These are phyloP conservation scores for Erythrobasidium hasegawianum DNA, from an alignment of 1,284 basidiomycete genomes.

Conservation along the genomic window DNA sequence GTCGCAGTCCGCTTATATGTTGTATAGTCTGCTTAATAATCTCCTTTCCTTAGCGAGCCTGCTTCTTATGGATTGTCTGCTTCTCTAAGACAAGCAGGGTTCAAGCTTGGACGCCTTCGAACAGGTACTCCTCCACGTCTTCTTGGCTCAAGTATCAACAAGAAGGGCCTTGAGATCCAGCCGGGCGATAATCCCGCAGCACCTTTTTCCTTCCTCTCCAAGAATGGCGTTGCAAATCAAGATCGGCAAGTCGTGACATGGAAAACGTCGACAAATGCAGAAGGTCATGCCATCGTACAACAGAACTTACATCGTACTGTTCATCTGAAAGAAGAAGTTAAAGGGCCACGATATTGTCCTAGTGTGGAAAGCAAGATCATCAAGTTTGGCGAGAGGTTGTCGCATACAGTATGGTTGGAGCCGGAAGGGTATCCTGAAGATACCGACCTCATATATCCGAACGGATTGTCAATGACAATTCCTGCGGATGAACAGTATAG, in stretches of 20 bases:
- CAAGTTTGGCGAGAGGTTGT: constrained; percentile 67
- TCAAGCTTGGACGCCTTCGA: constrained; percentile 75
- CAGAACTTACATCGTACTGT: constrained; percentile 70
- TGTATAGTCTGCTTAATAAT: no score
- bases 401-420: constrained; percentile 80
- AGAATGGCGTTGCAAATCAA: constrained; percentile 31
- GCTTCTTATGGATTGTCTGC: constrained; percentile 62
- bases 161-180: constrained; percentile 54
- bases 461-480: constrained; percentile 79
- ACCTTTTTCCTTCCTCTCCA: constrained; percentile 49
- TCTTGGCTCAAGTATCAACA: constrained; percentile 66
- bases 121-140: constrained; percentile 85
- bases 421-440: constrained; percentile 84
- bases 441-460: constrained; percentile 79
- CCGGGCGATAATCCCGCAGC: constrained; percentile 41
- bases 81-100: constrained; percentile 69
- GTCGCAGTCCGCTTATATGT: constrained; percentile 52
- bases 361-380: constrained; percentile 81
- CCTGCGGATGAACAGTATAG: constrained; percentile 74
- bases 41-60: constrained; percentile 52
- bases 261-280: constrained; percentile 63
- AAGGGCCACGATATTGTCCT: constrained; percentile 87
- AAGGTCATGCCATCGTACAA: constrained; percentile 68
- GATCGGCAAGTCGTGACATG: constrained; percentile 26
- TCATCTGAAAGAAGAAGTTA: constrained; percentile 81